A percentile compares a stretch with the other conserved stretches of the same genome.
Conservation (phyloP, 306 rosid genomes). For the Prunus campanulata region DNA sequence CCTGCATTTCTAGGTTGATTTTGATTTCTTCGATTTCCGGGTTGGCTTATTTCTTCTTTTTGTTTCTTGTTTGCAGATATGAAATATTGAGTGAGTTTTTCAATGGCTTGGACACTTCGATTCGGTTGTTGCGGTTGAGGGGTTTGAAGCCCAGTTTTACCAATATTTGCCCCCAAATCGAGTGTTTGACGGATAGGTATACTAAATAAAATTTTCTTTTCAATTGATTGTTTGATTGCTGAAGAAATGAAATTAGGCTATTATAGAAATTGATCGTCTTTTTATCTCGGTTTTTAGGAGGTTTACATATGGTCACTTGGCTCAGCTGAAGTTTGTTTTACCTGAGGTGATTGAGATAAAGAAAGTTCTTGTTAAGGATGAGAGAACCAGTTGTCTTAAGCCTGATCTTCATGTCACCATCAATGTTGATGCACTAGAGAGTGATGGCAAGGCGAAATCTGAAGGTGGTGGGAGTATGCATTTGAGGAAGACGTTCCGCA, state of each 20-base stretch:
- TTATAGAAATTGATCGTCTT: neutral
- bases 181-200: slow-evolving; percentile 70
- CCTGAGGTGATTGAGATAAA: slow-evolving; percentile 63
- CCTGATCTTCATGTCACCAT: slow-evolving; percentile 66
- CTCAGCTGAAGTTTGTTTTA: slow-evolving; percentile 70
- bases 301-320: slow-evolving; percentile 66
- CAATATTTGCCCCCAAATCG: slow-evolving; percentile 44
- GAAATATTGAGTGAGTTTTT: slow-evolving; percentile 50
- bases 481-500: slow-evolving; percentile 44
- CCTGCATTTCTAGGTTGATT: neutral
- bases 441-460: slow-evolving; percentile 21
- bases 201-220: neutral
- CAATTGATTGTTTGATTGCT: neutral
- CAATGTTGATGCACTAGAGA: slow-evolving; percentile 35
- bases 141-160: slow-evolving; percentile 39
- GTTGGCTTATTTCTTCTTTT: neutral
- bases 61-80: slow-evolving; percentile 34
- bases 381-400: slow-evolving; percentile 61
- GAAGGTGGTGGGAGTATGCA: slow-evolving; percentile 28
- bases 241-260: neutral
- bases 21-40: neutral
- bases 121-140: slow-evolving; percentile 48
- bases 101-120: slow-evolving; percentile 51
- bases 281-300: slow-evolving; percentile 47
- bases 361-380: slow-evolving; percentile 47